Evolutionary conservation across 257 asterid genomes (phyloP).

Genomic region (Petrea volubilis): DNA sequence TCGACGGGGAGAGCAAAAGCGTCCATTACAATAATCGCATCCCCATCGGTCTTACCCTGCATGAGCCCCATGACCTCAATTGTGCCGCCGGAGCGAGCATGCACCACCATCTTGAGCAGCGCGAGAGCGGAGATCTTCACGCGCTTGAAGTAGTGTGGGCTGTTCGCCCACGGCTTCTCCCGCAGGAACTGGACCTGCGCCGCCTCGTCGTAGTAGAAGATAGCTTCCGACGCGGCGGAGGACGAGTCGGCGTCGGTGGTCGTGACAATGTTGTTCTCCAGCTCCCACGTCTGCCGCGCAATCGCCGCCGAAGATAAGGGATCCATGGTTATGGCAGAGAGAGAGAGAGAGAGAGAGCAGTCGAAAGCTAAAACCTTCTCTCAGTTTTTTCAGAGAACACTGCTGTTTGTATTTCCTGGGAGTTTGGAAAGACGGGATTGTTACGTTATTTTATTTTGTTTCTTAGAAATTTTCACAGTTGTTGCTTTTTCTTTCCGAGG

Average conservation of each 20-base stretch:
- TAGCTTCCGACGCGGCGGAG: constrained; percentile 70
- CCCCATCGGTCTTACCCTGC: constrained; percentile 99
- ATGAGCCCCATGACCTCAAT: constrained; percentile 98
- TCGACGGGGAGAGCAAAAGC: constrained; percentile 99
- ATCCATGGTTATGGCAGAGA: constrained; percentile 42
- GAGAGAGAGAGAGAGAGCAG: constrained; percentile 21
- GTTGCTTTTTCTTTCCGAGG: not conserved
- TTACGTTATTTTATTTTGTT: not conserved
- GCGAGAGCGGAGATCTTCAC: constrained; percentile 95
- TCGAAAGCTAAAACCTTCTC: not conserved
- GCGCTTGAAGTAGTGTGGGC: constrained; percentile 57
- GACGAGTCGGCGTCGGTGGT: constrained; percentile 44
- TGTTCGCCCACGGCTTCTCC: constrained; percentile 78
- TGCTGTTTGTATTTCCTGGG: not conserved
- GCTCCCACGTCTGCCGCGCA: constrained; percentile 87
- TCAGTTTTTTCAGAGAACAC: not conserved
- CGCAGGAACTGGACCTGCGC: constrained; percentile 78
- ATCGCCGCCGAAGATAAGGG: constrained; percentile 50
- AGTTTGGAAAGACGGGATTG: not conserved
- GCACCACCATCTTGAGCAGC: constrained; percentile 96
- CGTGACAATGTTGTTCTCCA: constrained; percentile 62
- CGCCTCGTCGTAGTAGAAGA: constrained; percentile 79
- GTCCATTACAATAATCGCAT: constrained; percentile 92
- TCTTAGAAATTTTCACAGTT: not conserved
- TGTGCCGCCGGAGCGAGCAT: constrained; percentile 98